Conservation (phyloP, 2,329 filamentous ascomycete genomes). For the Botrytis aclada region DNA sequence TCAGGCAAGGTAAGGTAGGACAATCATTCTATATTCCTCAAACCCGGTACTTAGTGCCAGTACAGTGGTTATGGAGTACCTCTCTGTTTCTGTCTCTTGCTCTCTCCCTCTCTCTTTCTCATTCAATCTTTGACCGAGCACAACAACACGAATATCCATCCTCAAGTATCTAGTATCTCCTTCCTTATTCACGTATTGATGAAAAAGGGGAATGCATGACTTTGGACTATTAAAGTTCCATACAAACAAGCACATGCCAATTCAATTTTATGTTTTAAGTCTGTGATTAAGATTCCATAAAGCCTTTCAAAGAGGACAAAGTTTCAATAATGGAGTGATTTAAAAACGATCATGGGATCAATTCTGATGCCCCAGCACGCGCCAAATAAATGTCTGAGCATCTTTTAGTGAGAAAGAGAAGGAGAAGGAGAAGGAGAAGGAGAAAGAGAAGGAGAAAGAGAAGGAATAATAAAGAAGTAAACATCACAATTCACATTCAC, state of each 20-base stretch:
- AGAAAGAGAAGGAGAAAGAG: not conserved
- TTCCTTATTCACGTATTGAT: not conserved
- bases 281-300: not conserved
- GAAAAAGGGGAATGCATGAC: not conserved
- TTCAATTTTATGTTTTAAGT: not conserved
- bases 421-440: too few relatives aligned
- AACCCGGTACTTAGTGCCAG: not conserved
- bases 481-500: too few relatives aligned
- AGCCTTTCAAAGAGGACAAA: not conserved
- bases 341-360: conserved; percentile 20
- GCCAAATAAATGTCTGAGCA: conserved; percentile 9
- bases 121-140: not conserved
- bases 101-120: not conserved
- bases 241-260: not conserved
- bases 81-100: not conserved
- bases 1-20: not conserved
- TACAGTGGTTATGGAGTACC: not conserved
- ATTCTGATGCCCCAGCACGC: conserved; percentile 14
- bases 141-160: not conserved
- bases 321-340: not conserved
- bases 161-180: not conserved
- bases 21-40: not conserved
- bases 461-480: not conserved
- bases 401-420: not conserved
- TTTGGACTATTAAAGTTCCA: not conserved